A percentile compares a stretch with the other conserved stretches of the same genome.
phyloP scores from a whole-genome alignment of 208 protist species.

The Leishmania braziliensis region DNA sequence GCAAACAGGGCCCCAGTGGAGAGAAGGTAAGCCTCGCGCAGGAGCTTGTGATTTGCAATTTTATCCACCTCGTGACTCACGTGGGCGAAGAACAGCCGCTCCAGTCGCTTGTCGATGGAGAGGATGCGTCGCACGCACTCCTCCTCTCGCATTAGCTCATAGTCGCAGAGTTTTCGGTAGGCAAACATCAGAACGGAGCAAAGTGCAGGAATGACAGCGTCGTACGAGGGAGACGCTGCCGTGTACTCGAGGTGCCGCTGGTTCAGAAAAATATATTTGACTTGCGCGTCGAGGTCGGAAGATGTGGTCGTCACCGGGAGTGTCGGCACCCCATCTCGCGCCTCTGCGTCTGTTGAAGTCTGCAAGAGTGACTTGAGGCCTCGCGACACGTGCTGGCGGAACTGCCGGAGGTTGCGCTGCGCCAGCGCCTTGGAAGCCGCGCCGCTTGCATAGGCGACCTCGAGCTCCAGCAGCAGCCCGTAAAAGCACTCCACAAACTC shows the following conservation, averaged over 20 bases:
- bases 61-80: slow-evolving; percentile 59
- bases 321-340: background rate
- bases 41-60: slow-evolving; percentile 44
- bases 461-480: slow-evolving; percentile 68
- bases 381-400: slow-evolving; percentile 50
- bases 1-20: slow-evolving; percentile 58
- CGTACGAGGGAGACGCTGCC: slow-evolving; percentile 45
- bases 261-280: slow-evolving; percentile 68
- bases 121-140: slow-evolving; percentile 52
- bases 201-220: slow-evolving; percentile 58
- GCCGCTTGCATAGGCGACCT: slow-evolving; percentile 53
- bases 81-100: slow-evolving; percentile 48
- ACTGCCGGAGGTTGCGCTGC: slow-evolving; percentile 51
- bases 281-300: slow-evolving; percentile 26
- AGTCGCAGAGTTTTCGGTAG: slow-evolving; percentile 75
- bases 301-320: slow-evolving; percentile 5
- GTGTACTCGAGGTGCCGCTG: slow-evolving; percentile 40
- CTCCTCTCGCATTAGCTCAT: slow-evolving; percentile 47
- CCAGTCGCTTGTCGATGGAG: slow-evolving; percentile 70
- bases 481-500: slow-evolving; percentile 74
- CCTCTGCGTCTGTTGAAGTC: slow-evolving; percentile 7
- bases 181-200: slow-evolving; percentile 56
- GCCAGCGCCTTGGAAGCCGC: slow-evolving; percentile 51
- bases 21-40: slow-evolving; percentile 59
- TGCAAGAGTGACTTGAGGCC: slow-evolving; percentile 19